phyloP scores from a whole-genome alignment of 495 filamentous ascomycete species.

The Penicillium macrosclerotiorum region DNA sequence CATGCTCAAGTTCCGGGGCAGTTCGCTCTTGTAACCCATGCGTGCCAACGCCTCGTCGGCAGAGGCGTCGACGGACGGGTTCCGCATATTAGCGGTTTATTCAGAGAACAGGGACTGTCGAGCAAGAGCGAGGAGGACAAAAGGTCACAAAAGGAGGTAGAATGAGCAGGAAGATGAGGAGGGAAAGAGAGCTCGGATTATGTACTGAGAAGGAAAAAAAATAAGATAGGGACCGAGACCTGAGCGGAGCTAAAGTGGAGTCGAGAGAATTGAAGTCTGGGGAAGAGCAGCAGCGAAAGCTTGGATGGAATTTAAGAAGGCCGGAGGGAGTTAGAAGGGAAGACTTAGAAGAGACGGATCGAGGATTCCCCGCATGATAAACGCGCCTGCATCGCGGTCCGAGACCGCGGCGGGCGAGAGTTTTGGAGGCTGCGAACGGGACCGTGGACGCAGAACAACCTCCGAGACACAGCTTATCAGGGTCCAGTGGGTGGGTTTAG shows the following conservation, averaged over 20 bases:
- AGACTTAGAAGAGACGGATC: not conserved
- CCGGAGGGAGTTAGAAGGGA: not conserved
- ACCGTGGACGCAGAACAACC: not conserved
- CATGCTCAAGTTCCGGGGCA: constrained; percentile 62
- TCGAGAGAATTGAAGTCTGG: constrained; percentile 4
- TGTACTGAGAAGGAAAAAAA: not conserved
- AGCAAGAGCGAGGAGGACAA: not conserved
- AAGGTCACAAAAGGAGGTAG: constrained; percentile 2
- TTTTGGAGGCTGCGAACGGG: not conserved
- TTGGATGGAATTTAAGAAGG: constrained; percentile 14
- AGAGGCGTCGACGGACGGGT: constrained; percentile 29
- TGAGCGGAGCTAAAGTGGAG: too few species aligned
- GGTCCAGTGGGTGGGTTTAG: not conserved
- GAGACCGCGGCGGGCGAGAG: constrained; percentile 23
- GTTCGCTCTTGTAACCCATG: constrained; percentile 64
- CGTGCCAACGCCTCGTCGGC: constrained; percentile 56
- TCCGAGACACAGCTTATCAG: constrained; percentile 15
- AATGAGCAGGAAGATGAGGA: not conserved
- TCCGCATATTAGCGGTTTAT: constrained; percentile 22
- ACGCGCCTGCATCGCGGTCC: constrained; percentile 24
- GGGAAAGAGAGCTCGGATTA: not conserved
- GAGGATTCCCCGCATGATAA: constrained; percentile 26
- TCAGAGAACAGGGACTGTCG: not conserved
- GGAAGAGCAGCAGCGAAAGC: constrained; percentile 5
- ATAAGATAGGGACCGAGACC: not conserved